Evolutionary conservation across 768 basidiomycete genomes (phyloP), one percentile per base, ranked within the genome.

Genomic region (Russula sp.): DNA sequence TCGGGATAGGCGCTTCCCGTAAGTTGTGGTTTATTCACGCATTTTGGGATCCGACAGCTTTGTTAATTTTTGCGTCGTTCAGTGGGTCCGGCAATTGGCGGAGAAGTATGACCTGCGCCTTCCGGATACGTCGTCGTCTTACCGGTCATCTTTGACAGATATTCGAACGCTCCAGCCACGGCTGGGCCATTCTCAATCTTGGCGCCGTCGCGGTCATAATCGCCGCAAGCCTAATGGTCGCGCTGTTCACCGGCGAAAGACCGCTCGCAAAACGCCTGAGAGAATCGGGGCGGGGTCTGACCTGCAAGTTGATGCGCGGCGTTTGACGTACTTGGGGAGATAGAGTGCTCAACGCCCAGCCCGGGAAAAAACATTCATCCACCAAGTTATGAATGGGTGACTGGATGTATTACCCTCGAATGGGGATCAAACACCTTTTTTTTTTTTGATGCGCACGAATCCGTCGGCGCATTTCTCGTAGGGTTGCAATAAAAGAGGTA

Each of bases 31-130:
- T 44, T 18, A 13, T 47, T 58, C 37, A 32, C 18, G 16, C 42
- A 14, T 53, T 55, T 18, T 44, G 16, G 42, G 42, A 44, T 54
- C 27, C 34, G 45, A 48, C 50, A 18, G 47, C 20, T 8, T 45
- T 11, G 14, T 61, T 47, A 11, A 34, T 6, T 2, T n/a, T 40
- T 34, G 10, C 37, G 2, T 40, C 20, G 9, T 44, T 8, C 62
- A 89, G 87, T 87, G 63, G 88, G 88, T 0, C 88, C 88, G 22
- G 72, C 88, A 47, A 74, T 89, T 49, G 86, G 86, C 20, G 87
- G 88, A 56, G 85, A 89, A 78, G 86, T 76, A 60, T 55, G 69
- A 32, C 76, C 37, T 32, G 11, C 34, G 22, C 6, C 16, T 51
- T 52, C 40, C n/a, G 7, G 20, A 39, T 6, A 18, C 20, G 42